Base-by-base conservation (phyloP, 345 rosid species). In the Hypericum androsaemum region DNA sequence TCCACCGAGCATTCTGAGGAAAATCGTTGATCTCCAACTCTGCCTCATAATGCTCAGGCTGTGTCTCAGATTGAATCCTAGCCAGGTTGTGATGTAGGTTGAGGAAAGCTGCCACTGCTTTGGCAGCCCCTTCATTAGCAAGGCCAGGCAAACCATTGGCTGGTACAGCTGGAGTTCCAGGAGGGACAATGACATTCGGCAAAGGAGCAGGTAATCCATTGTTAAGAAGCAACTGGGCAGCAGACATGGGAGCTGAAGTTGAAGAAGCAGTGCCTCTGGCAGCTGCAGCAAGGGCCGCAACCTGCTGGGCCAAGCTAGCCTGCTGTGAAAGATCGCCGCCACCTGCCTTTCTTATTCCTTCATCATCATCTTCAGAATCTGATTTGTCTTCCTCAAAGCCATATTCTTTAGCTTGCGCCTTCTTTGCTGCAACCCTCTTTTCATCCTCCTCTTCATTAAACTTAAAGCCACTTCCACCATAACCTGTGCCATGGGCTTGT, bases 381-480 rank as follows among this genome's bases (percentile, higher is more conserved):
- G 96, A 81, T 65, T 92, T 88, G 61, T 92, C 96, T 67, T 88
- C 95, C 79, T 88, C 96, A 58, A 83, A 92, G 42, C 95, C 98
- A 68, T 92, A 92, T 66, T 92, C 96, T 65, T 72, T 92, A 10
- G 95, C 95, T 67, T 88, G 95, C 40, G 96, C 95, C 72, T 83
- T 92, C 81, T 92, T 90, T 13, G 89, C 98, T 6, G 95, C 98
- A 60, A 65, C 81, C 66, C 95, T 81, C 59, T 80, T 84, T 71
- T 92, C 98, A 73, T 88, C 94, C 67, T 85, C 98, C 78, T 88
- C 98, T 70, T 88, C 98, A 53, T 88, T 85, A 70, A 88, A 92
- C 67, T 92, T 92, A 67, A 88, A 92, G 41, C 98, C 96, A 72
- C 95, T 92, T 52, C 98, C 98, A 61, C 98, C 96, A 53, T 88